phyloP scores from a whole-genome alignment of 345 rosid genomes.

The Mangifera indica region DNA sequence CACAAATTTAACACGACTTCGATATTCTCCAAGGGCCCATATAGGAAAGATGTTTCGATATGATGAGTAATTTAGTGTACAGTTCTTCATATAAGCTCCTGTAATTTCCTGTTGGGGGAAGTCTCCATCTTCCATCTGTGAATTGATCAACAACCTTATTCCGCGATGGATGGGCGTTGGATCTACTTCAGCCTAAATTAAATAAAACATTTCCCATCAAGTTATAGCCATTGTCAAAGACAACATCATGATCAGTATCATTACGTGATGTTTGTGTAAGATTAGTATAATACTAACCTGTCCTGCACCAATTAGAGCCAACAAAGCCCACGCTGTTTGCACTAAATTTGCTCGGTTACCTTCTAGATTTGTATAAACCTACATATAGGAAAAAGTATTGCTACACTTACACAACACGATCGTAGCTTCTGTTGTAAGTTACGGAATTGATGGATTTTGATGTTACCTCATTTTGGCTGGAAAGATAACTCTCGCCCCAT shows the following conservation, averaged over 20 bases:
- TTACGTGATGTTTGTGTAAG: background rate
- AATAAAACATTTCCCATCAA: background rate
- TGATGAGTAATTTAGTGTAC: slow-evolving; percentile 46
- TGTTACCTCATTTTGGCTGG: slow-evolving; percentile 47
- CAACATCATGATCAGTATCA: background rate
- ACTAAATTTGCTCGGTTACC: slow-evolving; percentile 44
- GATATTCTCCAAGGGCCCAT: slow-evolving; percentile 52
- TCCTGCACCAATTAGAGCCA: slow-evolving; percentile 46
- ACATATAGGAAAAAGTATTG: background rate
- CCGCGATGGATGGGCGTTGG: slow-evolving; percentile 45
- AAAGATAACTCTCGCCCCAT: slow-evolving; percentile 69
- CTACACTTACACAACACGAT: no score
- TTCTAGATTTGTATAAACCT: slow-evolving; percentile 45
- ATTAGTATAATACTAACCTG: slow-evolving; percentile 29
- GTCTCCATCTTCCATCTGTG: slow-evolving; percentile 59
- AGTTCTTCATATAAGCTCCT: slow-evolving; percentile 45
- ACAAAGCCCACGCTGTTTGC: slow-evolving; percentile 54
- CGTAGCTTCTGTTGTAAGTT: no score
- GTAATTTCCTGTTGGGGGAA: slow-evolving; percentile 57
- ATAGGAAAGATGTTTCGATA: slow-evolving; percentile 48
- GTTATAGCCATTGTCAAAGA: background rate
- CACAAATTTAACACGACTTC: background rate
- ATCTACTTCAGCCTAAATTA: slow-evolving; percentile 28
- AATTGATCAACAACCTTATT: slow-evolving; percentile 39
- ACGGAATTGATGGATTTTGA: no score